A percentile compares a stretch with the other conserved stretches of the same genome.
These are phyloP conservation scores for Mucor saturninus DNA, from an alignment of 371 early-diverging fungal genomes.

Conservation along the genomic window DNA sequence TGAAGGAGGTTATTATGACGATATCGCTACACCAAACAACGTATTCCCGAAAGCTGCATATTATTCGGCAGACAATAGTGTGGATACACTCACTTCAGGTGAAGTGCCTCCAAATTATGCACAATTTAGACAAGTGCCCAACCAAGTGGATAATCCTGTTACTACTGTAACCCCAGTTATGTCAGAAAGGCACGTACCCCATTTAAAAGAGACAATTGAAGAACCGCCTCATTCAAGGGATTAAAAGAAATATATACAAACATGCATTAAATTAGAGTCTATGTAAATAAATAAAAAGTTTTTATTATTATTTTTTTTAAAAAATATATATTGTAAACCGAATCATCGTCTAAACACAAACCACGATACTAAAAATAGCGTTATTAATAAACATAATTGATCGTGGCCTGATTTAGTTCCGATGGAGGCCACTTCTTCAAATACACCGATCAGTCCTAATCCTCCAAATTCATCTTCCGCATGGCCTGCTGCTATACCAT, in stretches of 20 bases:
- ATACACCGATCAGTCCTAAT: conserved; percentile 21
- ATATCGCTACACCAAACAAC: conserved; percentile 41
- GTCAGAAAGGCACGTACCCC: conserved; percentile 30
- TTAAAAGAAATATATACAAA: background rate
- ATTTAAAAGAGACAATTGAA: conserved; percentile 15
- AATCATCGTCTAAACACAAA: background rate
- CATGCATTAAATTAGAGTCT: background rate
- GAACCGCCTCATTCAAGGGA: conserved; percentile 21
- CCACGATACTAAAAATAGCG: background rate
- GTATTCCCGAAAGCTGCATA: conserved; percentile 8
- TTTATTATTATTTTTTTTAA: background rate
- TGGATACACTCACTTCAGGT: conserved; percentile 21
- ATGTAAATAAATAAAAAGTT: background rate
- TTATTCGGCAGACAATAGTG: conserved; percentile 18
- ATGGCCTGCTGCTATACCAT: conserved; percentile 26
- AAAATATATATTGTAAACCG: background rate
- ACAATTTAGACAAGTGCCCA: conserved; percentile 19
- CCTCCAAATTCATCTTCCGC: conserved; percentile 24
- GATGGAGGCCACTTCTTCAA: conserved; percentile 3
- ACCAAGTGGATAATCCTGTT: conserved; percentile 13
- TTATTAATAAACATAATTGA: background rate
- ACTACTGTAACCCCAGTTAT: background rate
- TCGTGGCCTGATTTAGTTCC: background rate
- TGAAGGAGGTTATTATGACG: conserved; percentile 13
- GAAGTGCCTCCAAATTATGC: conserved; percentile 2